These are phyloP conservation scores for Arthrobotrys pseudoclavata DNA, from an alignment of 2,329 filamentous ascomycete species.

Conservation along the genomic window DNA sequence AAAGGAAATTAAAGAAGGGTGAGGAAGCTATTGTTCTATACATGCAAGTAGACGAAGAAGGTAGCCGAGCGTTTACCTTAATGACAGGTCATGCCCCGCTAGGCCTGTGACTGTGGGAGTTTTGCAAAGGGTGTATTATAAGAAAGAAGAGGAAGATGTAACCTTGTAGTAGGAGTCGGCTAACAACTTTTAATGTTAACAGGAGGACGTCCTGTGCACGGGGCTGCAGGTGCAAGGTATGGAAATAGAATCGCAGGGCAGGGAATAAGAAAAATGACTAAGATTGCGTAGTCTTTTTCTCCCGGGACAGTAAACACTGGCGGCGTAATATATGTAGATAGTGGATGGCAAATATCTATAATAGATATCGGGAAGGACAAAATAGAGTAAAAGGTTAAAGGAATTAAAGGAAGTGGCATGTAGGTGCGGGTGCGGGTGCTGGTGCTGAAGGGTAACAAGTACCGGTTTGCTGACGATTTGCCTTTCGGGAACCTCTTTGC, in stretches of 20 bases:
- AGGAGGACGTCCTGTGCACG: conserved; percentile 25
- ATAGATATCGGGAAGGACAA: conserved; percentile 37
- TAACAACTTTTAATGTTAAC: conserved; percentile 29
- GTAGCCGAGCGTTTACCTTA: conserved; percentile 60
- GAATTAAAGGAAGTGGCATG: conserved; percentile 34
- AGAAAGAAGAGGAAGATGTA: conserved; percentile 43
- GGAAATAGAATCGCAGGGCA: conserved; percentile 44
- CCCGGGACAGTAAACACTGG: conserved; percentile 39
- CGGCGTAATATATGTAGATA: not conserved
- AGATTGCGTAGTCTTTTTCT: conserved; percentile 57
- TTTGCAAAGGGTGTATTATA: conserved; percentile 36
- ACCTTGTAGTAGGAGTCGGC: conserved; percentile 53
- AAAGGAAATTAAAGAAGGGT: conserved; percentile 54
- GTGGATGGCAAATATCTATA: conserved; percentile 45
- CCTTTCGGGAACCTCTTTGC: conserved; percentile 57
- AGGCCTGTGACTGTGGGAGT: conserved; percentile 47
- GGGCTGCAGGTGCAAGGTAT: conserved; percentile 23
- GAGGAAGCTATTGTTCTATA: conserved; percentile 48
- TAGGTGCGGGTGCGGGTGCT: conserved; percentile 27
- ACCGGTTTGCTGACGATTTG: conserved; percentile 59
- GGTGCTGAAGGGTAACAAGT: conserved; percentile 46
- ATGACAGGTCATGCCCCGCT: conserved; percentile 57
- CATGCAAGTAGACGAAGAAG: conserved; percentile 60
- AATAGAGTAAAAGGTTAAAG: conserved; percentile 29
- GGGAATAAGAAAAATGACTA: conserved; percentile 50